A percentile compares a stretch with the other conserved stretches of the same genome.
Conservation (phyloP, 75 land plant species). For the Sequoiadendron giganteum region DNA sequence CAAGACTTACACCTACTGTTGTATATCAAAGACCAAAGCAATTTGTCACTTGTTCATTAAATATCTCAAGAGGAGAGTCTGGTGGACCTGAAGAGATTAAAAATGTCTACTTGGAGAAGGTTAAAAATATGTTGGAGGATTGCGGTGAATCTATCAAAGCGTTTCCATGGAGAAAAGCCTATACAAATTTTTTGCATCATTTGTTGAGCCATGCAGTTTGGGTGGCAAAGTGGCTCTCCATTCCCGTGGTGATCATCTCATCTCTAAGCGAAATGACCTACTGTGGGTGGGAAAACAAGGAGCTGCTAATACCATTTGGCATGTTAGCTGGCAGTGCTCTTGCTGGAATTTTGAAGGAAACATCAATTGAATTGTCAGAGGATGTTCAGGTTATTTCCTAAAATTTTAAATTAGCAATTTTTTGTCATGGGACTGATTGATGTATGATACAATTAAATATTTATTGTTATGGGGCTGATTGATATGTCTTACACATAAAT, state of each 20-base stretch:
- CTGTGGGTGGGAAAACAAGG: slow-evolving; percentile 61
- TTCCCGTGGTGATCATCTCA: slow-evolving; percentile 63
- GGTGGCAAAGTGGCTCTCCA: slow-evolving; percentile 56
- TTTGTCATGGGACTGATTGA: too few relatives aligned
- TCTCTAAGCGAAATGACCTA: slow-evolving; percentile 78
- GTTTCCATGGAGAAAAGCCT: slow-evolving; percentile 69
- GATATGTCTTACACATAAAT: neutral
- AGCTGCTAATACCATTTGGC: slow-evolving; percentile 48
- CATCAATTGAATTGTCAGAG: slow-evolving; percentile 38
- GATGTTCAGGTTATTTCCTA: slow-evolving; percentile 35
- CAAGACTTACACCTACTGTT: neutral
- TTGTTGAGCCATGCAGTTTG: slow-evolving; percentile 39
- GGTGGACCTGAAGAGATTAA: slow-evolving; percentile 21
- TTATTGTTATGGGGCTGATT: neutral
- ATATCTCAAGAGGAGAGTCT: slow-evolving; percentile 36
- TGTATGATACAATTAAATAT: neutral
- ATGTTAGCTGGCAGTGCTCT: slow-evolving; percentile 55
- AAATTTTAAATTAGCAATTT: neutral
- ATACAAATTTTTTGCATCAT: slow-evolving; percentile 32
- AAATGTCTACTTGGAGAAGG: slow-evolving; percentile 13
- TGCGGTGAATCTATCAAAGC: slow-evolving; percentile 47
- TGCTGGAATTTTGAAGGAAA: slow-evolving; percentile 57
- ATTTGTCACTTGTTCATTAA: slow-evolving; percentile 2
- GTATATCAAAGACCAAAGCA: neutral
- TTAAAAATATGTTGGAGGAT: slow-evolving; percentile 30